Percentiles rank a stretch among this genome's conserved stretches.
Evolutionary conservation across 768 basidiomycete species (phyloP).

Genomic region (Kockovaella imperatae): DNA sequence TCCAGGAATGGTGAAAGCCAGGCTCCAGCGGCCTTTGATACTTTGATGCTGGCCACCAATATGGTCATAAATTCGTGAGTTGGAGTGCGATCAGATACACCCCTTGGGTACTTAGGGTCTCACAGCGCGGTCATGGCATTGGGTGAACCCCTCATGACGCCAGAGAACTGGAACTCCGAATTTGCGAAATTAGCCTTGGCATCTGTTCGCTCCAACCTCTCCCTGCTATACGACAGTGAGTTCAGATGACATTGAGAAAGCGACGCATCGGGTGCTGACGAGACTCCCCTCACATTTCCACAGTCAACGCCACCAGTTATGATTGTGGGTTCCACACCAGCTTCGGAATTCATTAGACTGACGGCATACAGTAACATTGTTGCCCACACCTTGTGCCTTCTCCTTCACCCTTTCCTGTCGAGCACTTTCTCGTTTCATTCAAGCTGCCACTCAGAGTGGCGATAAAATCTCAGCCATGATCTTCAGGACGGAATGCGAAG

Average conservation of each 20-base stretch:
- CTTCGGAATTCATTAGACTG: conserved; percentile 1
- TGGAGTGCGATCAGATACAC: neutral
- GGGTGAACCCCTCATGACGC: conserved; percentile 26
- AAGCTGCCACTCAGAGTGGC: conserved; percentile 19
- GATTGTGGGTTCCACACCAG: conserved; percentile 20
- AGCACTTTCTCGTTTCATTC: conserved; percentile 22
- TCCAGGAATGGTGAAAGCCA: neutral
- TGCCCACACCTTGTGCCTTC: conserved; percentile 16
- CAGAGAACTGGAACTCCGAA: conserved; percentile 29
- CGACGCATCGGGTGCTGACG: too few species aligned
- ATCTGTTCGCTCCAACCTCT: conserved; percentile 28
- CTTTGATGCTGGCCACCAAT: conserved; percentile 19
- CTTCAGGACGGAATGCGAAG: conserved; percentile 30
- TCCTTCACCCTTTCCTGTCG: conserved; percentile 17
- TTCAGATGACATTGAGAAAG: too few species aligned
- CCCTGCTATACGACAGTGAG: conserved; percentile 38
- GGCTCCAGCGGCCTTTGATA: conserved; percentile 14
- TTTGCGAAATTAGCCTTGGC: conserved; percentile 22
- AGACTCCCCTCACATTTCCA: conserved; percentile 4
- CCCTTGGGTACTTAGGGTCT: conserved; percentile 9
- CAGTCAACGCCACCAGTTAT: conserved; percentile 33
- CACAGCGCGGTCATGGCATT: conserved; percentile 20
- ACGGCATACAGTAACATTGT: conserved; percentile 23
- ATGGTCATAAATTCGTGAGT: conserved; percentile 18
- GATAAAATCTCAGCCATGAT: conserved; percentile 26